Conservation (phyloP, 2,329 filamentous ascomycete genomes). For the Diaporthe aspalathi region DNA sequence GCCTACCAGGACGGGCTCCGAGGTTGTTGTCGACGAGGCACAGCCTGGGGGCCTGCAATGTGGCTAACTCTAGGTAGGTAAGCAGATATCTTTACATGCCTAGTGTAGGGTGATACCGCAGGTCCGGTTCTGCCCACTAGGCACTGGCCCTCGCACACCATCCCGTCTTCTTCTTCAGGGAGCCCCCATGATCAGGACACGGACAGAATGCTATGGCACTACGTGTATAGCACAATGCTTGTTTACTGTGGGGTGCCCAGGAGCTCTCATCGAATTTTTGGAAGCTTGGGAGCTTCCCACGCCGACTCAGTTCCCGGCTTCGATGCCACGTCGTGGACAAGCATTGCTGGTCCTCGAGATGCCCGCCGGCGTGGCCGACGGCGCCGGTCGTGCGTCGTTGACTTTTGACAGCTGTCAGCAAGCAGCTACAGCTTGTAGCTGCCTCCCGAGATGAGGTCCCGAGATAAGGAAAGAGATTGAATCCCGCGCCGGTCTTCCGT, state of each 20-base stretch:
- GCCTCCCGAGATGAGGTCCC: neutral
- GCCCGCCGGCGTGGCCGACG: slow-evolving; percentile 17
- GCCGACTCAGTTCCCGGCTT: slow-evolving; percentile 20
- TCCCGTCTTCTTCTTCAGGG: neutral
- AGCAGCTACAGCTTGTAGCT: too few species aligned
- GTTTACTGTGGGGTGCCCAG: slow-evolving; percentile 13
- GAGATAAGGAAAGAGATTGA: neutral
- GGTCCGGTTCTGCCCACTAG: neutral
- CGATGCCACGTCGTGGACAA: slow-evolving; percentile 13
- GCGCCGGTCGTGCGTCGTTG: neutral
- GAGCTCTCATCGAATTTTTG: slow-evolving; percentile 15
- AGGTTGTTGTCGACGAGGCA: neutral
- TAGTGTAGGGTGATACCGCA: too few species aligned
- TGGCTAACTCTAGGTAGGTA: too few species aligned
- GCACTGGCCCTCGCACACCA: neutral
- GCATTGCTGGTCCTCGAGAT: slow-evolving; percentile 3
- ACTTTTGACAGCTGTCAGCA: slow-evolving; percentile 13
- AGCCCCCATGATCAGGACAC: neutral
- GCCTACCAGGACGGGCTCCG: slow-evolving; percentile 20
- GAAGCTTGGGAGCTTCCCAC: slow-evolving; percentile 19
- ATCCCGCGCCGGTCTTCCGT: neutral
- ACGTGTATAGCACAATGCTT: neutral
- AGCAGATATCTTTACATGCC: too few species aligned
- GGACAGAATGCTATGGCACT: neutral
- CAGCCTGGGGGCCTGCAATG: neutral